Conservation (phyloP, 495 filamentous ascomycete species). For the Hyaloscypha variabilis region DNA sequence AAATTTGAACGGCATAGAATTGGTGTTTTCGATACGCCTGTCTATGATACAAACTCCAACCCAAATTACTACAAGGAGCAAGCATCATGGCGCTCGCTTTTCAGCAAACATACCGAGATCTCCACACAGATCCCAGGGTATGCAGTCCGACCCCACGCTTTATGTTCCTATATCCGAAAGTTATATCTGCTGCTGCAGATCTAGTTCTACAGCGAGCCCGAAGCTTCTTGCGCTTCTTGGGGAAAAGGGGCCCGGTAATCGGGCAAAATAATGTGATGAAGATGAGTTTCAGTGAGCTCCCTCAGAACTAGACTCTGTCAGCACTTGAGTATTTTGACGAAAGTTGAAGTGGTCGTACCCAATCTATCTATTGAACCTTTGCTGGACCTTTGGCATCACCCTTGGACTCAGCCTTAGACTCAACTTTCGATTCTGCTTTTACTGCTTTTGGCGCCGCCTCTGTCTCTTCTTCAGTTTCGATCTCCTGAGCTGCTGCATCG, state of each 20-base stretch:
- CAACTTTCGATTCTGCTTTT: constrained; percentile 19
- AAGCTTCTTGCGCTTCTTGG: constrained; percentile 6
- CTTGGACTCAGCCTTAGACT: constrained; percentile 33
- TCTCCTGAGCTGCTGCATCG: constrained; percentile 4
- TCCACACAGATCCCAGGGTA: constrained; percentile 13
- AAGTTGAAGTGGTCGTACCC: background rate
- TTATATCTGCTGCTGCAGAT: constrained; percentile 3
- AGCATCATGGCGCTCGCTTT: constrained; percentile 7
- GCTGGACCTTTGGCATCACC: constrained; percentile 29
- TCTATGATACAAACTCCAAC: constrained; percentile 28
- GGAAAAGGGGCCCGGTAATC: background rate
- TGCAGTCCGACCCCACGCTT: constrained; percentile 19
- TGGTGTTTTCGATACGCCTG: background rate
- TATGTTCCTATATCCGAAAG: constrained; percentile 8
- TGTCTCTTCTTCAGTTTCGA: background rate
- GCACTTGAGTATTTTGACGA: background rate
- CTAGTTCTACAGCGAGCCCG: constrained; percentile 10
- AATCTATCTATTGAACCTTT: constrained; percentile 26
- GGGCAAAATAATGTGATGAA: constrained; percentile 5
- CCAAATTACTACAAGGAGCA: constrained; percentile 15
- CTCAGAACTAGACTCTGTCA: background rate
- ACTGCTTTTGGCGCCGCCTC: constrained; percentile 13
- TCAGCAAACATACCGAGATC: constrained; percentile 23
- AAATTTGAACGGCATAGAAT: background rate
- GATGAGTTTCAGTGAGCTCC: constrained; percentile 5